Percentiles rank a stretch among this genome's conserved stretches.
phyloP scores from a whole-genome alignment of 2,329 filamentous ascomycete species.

The Aspergillus sp. region DNA sequence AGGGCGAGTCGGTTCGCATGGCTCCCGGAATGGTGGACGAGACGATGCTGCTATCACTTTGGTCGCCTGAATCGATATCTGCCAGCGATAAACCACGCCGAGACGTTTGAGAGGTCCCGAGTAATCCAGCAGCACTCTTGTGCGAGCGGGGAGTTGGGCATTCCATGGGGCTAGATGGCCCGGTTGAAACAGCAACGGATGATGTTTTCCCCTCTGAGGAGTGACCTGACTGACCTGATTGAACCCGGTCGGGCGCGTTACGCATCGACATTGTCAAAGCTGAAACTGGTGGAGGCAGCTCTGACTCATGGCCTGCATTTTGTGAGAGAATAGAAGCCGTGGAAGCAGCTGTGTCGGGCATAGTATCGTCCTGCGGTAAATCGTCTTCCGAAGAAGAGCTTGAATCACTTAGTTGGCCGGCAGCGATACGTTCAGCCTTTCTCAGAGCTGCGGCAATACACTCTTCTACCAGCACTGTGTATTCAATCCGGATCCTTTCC shows the following conservation, averaged over 20 bases:
- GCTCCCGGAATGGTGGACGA: constrained; percentile 75
- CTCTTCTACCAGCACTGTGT: constrained; percentile 87
- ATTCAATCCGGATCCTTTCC: constrained; percentile 91
- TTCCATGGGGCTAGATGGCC: constrained; percentile 86
- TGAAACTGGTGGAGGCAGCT: constrained; percentile 35
- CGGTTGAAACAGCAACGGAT: constrained; percentile 70
- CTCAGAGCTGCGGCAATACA: constrained; percentile 90
- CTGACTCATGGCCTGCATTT: constrained; percentile 11
- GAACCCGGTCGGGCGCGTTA: constrained; percentile 52
- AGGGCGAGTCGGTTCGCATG: constrained; percentile 81
- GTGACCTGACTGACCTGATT: constrained; percentile 44
- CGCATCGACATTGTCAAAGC: constrained; percentile 58
- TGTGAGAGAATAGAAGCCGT: constrained; percentile 8
- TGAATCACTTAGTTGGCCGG: constrained; percentile 80
- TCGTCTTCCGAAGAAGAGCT: constrained; percentile 62
- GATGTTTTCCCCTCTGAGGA: constrained; percentile 53
- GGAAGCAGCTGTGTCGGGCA: constrained; percentile 10
- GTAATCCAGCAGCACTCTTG: constrained; percentile 57
- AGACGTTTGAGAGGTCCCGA: constrained; percentile 59
- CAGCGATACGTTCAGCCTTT: constrained; percentile 84
- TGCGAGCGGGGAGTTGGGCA: constrained; percentile 89
- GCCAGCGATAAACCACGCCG: constrained; percentile 76
- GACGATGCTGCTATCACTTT: constrained; percentile 80
- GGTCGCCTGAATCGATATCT: constrained; percentile 79
- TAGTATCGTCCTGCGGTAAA: constrained; percentile 40